Percentiles rank a stretch among this genome's conserved stretches.
phyloP scores from a whole-genome alignment of 805 yeast genomes.

The Saccharomycopsis sp. region DNA sequence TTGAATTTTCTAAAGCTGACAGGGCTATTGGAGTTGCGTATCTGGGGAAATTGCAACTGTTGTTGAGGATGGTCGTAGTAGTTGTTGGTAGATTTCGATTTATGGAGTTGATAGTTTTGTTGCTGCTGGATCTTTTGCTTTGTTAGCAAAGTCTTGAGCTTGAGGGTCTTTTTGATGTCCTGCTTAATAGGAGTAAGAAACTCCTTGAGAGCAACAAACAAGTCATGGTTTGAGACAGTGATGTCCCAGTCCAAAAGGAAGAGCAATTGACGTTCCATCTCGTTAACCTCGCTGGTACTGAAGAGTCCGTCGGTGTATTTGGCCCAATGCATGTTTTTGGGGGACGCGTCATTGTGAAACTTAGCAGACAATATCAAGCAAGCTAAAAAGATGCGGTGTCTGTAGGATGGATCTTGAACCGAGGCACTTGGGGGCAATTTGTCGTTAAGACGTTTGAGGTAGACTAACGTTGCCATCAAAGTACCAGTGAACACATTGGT shows the following conservation, averaged over 20 bases:
- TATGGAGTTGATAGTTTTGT: conserved; percentile 1
- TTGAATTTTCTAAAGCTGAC: background rate
- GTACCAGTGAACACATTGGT: conserved; percentile 95
- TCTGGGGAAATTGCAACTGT: background rate
- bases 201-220: conserved; percentile 61
- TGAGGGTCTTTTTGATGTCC: conserved; percentile 18
- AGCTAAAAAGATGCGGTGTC: conserved; percentile 88
- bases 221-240: conserved; percentile 61
- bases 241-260: conserved; percentile 82
- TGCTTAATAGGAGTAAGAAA: conserved; percentile 69
- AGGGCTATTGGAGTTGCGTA: background rate
- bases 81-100: background rate
- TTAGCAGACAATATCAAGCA: conserved; percentile 89
- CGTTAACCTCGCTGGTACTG: conserved; percentile 70
- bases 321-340: conserved; percentile 95
- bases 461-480: conserved; percentile 85
- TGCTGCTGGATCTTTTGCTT: conserved; percentile 4
- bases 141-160: conserved; percentile 10
- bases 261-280: conserved; percentile 84
- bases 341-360: conserved; percentile 86
- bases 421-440: conserved; percentile 80
- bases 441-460: conserved; percentile 67
- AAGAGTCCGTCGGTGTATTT: conserved; percentile 84
- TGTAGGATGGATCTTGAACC: conserved; percentile 82
- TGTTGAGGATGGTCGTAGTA: background rate